Evolutionary conservation across 2,329 filamentous ascomycete species (phyloP).

Genomic region (Diaporthe helianthi): DNA sequence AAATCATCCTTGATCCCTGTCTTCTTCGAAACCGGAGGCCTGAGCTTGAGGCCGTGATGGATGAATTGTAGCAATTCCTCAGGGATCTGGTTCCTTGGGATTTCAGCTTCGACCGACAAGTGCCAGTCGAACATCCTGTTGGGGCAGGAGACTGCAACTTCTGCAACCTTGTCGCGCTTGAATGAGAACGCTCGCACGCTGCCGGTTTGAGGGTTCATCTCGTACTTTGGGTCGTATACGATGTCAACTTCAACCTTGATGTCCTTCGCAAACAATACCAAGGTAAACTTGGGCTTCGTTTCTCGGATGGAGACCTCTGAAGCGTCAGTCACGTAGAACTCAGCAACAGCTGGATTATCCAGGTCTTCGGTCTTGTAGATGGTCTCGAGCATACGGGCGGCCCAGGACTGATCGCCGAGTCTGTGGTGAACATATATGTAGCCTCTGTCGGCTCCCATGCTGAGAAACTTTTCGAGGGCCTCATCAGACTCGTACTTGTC

Average conservation of each 20-base stretch:
- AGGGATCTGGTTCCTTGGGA: constrained; percentile 37
- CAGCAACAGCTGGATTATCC: not conserved
- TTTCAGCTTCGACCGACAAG: constrained; percentile 42
- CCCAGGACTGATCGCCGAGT: constrained; percentile 19
- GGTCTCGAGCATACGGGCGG: constrained; percentile 22
- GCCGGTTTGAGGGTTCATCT: not conserved
- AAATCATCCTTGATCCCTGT: constrained; percentile 15
- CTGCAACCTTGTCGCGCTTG: constrained; percentile 33
- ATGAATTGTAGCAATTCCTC: constrained; percentile 38
- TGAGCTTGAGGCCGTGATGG: constrained; percentile 37
- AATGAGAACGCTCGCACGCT: constrained; percentile 28
- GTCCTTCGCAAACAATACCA: constrained; percentile 36
- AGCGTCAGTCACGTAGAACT: constrained; percentile 8
- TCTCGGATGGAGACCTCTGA: constrained; percentile 24
- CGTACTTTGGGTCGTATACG: not conserved
- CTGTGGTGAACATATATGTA: constrained; percentile 16
- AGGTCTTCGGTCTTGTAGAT: constrained; percentile 28
- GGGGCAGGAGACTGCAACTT: constrained; percentile 43
- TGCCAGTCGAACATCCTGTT: constrained; percentile 49
- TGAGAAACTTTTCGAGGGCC: constrained; percentile 14
- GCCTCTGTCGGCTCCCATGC: constrained; percentile 15
- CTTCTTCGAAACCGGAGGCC: constrained; percentile 14
- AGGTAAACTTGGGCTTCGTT: constrained; percentile 26
- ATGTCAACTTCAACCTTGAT: constrained; percentile 38
- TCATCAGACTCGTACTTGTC: constrained; percentile 9